phyloP scores from a whole-genome alignment of 1,139 yeast genomes.

The Williopsis jadinii region DNA sequence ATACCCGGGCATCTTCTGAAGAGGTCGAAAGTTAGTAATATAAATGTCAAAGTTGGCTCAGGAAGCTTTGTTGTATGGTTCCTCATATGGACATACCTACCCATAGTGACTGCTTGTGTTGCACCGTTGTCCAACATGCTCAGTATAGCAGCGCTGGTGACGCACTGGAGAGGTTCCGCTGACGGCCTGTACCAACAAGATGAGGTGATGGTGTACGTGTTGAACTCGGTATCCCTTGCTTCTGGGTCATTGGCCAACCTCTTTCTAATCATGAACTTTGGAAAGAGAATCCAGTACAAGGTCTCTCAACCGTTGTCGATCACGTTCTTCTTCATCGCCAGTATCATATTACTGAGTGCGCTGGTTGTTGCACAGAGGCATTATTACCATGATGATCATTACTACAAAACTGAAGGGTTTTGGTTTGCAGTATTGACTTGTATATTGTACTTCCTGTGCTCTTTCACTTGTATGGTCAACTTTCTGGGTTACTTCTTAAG shows the following conservation, averaged over 20 bases:
- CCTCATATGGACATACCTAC: conserved; percentile 30
- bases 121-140: conserved; percentile 75
- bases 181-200: conserved; percentile 29
- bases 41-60: conserved; percentile 13
- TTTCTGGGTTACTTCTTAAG: conserved; percentile 49
- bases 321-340: conserved; percentile 55
- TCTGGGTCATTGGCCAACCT: conserved; percentile 62
- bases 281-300: conserved; percentile 47
- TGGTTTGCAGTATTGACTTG: conserved; percentile 72
- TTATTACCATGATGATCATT: conserved; percentile 13
- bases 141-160: conserved; percentile 64
- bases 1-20: background rate
- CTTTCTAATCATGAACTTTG: conserved; percentile 59
- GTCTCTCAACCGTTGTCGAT: conserved; percentile 57
- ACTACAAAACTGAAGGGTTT: conserved; percentile 52
- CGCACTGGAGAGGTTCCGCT: conserved; percentile 50
- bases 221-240: conserved; percentile 56
- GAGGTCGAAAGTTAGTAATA: conserved; percentile 10
- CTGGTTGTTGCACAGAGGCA: conserved; percentile 41
- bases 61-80: conserved; percentile 16
- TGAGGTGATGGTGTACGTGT: conserved; percentile 35
- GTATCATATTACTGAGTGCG: conserved; percentile 42
- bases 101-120: conserved; percentile 65
- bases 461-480: conserved; percentile 46
- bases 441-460: conserved; percentile 50